Evolutionary conservation across 805 yeast genomes (phyloP), one percentile per base, ranked within the genome.

Genomic region (Myxozyma kluyveri): DNA sequence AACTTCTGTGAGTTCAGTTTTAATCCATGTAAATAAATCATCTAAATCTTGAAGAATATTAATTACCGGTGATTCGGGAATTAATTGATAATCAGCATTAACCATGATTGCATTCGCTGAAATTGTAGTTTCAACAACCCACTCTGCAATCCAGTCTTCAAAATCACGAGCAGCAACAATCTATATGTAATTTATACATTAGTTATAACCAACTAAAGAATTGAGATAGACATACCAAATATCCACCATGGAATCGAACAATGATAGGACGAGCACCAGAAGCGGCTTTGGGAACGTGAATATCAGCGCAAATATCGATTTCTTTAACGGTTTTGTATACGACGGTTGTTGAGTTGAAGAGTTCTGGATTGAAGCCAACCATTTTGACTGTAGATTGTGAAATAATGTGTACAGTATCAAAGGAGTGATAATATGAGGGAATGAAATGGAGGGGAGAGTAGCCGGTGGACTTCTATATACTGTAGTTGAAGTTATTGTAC

Each of bases 171-270:
- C n/a, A n/a, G n/a, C n/a, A n/a, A n/a, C n/a, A n/a, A n/a, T n/a
- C n/a, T n/a, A n/a, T n/a, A n/a, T n/a, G n/a, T n/a, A n/a, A n/a
- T n/a, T n/a, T n/a, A n/a, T n/a, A n/a, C n/a, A n/a, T n/a, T n/a
- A n/a, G n/a, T n/a, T 3, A 4, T 19, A 18, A 26, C 6, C 21
- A 4, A 4, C 19, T 17, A 38, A n/a, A 10, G 18, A 2, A 14
- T 23, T 14, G 17, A 22, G n/a, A 14, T 6, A 24, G n/a, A 19
- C 48, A 21, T 19, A 51, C 55, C 42, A 51, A 31, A 33, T 32
- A 46, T 6, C 54, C 54, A 12, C 54, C 54, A 27, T 50, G 54
- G 22, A 50, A 31, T 27, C 45, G 50, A 14, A 50, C 31, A 27
- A 50, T 31, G 39, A 50, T 39, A 14, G 54, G 54, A 12, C 50